Percentiles rank a stretch among this genome's conserved stretches.
Evolutionary conservation across 2,329 filamentous ascomycete species (phyloP).

Genomic region (Tolypocladium inflatum): DNA sequence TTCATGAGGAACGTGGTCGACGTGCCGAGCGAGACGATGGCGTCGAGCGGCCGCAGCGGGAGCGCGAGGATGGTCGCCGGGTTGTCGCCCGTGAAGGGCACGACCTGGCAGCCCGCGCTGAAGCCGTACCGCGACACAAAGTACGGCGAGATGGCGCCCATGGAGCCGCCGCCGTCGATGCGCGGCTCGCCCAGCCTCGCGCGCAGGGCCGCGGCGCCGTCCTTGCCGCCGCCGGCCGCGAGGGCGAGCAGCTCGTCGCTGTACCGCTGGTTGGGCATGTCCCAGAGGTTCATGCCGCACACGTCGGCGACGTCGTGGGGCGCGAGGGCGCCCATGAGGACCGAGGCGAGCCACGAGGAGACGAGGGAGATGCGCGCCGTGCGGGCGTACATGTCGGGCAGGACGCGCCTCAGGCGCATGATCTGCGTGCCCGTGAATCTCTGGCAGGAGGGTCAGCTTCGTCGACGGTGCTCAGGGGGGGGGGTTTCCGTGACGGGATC

Average conservation of each 20-base stretch:
- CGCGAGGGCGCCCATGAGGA: constrained; percentile 77
- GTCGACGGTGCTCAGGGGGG: background rate
- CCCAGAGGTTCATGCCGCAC: constrained; percentile 95
- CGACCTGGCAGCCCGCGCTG: constrained; percentile 61
- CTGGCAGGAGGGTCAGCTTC: constrained; percentile 28
- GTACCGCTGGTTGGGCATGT: constrained; percentile 67
- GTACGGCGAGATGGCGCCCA: constrained; percentile 70
- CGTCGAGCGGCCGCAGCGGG: constrained; percentile 77
- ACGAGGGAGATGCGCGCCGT: constrained; percentile 86
- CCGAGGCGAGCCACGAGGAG: constrained; percentile 86
- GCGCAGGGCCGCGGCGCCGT: constrained; percentile 53
- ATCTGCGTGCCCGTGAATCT: constrained; percentile 98
- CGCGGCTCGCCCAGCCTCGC: constrained; percentile 73
- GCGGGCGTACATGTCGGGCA: constrained; percentile 70
- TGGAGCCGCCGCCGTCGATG: constrained; percentile 67
- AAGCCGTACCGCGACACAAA: constrained; percentile 76
- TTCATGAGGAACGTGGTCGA: constrained; percentile 97
- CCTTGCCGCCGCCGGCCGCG: constrained; percentile 50
- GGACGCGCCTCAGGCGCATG: constrained; percentile 70
- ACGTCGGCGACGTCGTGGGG: constrained; percentile 92
- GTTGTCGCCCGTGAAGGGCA: constrained; percentile 92
- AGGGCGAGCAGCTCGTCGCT: constrained; percentile 66
- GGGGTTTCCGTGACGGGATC: too few relatives aligned
- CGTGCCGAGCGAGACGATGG: constrained; percentile 90
- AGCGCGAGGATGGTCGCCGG: constrained; percentile 89